A percentile compares a stretch with the other conserved stretches of the same genome.
Conservation (phyloP, 495 filamentous ascomycete species). For the Daldinia bambusicola region DNA sequence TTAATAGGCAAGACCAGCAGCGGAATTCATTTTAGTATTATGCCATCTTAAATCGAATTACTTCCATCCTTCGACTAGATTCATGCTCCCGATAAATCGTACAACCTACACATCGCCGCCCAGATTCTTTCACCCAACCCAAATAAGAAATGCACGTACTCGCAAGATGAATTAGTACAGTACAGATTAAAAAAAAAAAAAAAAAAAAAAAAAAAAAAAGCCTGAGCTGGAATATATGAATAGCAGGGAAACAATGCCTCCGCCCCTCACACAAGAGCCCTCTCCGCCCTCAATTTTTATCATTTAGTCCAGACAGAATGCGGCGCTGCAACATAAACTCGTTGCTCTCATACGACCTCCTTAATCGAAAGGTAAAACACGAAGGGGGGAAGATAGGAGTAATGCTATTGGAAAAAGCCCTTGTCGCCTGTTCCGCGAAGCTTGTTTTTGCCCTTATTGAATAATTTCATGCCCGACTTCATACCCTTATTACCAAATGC, state of each 20-base stretch:
- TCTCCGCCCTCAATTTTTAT: neutral
- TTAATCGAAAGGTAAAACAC: conserved; percentile 25
- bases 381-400: conserved; percentile 35
- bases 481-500: conserved; percentile 49
- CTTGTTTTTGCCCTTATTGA: conserved; percentile 87
- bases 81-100: conserved; percentile 21
- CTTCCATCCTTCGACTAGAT: conserved; percentile 25
- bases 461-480: conserved; percentile 84
- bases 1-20: conserved; percentile 13
- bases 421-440: conserved; percentile 78
- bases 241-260: neutral
- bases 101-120: conserved; percentile 24
- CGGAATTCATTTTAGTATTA: conserved; percentile 17
- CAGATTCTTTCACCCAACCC: conserved; percentile 25
- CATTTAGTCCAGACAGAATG: neutral
- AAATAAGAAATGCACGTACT: conserved; percentile 23
- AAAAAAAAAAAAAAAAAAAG: conserved; percentile 32
- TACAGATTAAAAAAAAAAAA: conserved; percentile 32
- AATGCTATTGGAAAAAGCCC: conserved; percentile 70
- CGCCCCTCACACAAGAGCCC: neutral
- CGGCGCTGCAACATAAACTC: neutral
- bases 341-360: conserved; percentile 17
- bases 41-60: conserved; percentile 36
- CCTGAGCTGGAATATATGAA: conserved; percentile 6
- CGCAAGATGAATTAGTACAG: conserved; percentile 28